Base-by-base conservation (phyloP, 2,329 filamentous ascomycete species). In the Aureobasidium musti region DNA sequence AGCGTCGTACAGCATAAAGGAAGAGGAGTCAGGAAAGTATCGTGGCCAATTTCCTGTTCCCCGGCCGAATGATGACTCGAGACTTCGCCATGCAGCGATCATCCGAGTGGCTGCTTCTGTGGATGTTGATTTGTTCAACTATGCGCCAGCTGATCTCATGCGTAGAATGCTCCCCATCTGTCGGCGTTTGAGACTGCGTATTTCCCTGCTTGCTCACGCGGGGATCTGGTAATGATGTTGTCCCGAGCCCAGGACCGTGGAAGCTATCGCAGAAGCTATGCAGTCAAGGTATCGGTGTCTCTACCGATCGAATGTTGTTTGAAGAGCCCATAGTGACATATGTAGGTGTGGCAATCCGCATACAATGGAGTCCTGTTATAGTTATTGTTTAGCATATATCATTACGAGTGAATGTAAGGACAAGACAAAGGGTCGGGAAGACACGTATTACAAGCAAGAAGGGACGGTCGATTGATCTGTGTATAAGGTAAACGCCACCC, bases 81-180 rank as follows among this genome's bases (percentile, higher is more conserved):
- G 61, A 54, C 30, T 37, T 14, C 45, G 35, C 3, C 49, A 54
- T 53, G 61, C 61, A 64, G 61, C 61, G 61, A 64, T 64, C 61
- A 64, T 64, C 47, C 61, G 61, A 64, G 61, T 64, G 61, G 61
- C 61, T 64, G 19, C 21, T 41, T 19, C 17, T 26, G 23, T 19
- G 23, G 13, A 5, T 39, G 19, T 26, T 64, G 61, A 64, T 64
- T 64, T 64, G 61, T 30, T 43, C 28, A 26, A 30, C 23, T 54
- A 53, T 50, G 37, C 61, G 61, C 61, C 61, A 64, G 47, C 61
- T 64, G 61, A 64, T 64, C 61, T 19, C 19, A 53, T 64, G 61
- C 61, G 61, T 45, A 41, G 49, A 53, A 43, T 14, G 35, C 23
- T 14, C 39, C 61, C 47, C 39, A 37, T 64, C 47, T 64, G 61